Conservation (phyloP, 2,329 filamentous ascomycete species). For the Neopestalotiopsis sp. region DNA sequence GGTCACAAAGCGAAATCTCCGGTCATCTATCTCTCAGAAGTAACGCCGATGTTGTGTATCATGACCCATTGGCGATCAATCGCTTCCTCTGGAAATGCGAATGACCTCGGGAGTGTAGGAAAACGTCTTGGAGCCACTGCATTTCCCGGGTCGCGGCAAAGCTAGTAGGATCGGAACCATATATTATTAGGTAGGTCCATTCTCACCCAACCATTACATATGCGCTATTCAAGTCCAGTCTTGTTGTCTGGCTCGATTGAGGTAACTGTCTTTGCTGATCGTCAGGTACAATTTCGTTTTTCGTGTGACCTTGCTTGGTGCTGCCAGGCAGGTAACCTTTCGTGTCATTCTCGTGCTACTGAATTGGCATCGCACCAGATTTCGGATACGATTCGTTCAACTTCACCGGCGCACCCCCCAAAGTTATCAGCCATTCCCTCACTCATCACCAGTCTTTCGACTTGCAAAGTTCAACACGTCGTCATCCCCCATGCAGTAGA, state of each 20-base stretch:
- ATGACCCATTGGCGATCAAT: background rate
- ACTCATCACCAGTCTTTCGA: background rate
- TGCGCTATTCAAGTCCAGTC: background rate
- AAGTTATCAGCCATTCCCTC: background rate
- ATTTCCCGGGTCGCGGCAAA: background rate
- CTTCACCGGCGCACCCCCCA: background rate
- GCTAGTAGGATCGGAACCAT: background rate
- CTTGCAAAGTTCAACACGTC: background rate
- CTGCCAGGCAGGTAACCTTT: background rate
- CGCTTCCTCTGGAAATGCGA: too few relatives aligned
- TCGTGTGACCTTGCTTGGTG: background rate
- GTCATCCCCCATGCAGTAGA: background rate
- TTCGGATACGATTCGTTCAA: slow-evolving; percentile 4
- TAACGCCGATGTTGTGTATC: background rate
- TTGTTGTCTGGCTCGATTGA: background rate
- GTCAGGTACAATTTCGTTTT: slow-evolving; percentile 4
- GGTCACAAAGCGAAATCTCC: too few relatives aligned
- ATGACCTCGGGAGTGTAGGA: background rate
- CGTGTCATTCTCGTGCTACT: background rate
- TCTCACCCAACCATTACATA: background rate
- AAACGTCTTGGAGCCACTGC: background rate
- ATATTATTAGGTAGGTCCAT: background rate
- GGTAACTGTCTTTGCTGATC: background rate
- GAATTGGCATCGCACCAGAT: background rate
- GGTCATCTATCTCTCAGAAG: background rate